Base-by-base conservation (phyloP, 495 filamentous ascomycete species). In the Gamarada debralockiae region DNA sequence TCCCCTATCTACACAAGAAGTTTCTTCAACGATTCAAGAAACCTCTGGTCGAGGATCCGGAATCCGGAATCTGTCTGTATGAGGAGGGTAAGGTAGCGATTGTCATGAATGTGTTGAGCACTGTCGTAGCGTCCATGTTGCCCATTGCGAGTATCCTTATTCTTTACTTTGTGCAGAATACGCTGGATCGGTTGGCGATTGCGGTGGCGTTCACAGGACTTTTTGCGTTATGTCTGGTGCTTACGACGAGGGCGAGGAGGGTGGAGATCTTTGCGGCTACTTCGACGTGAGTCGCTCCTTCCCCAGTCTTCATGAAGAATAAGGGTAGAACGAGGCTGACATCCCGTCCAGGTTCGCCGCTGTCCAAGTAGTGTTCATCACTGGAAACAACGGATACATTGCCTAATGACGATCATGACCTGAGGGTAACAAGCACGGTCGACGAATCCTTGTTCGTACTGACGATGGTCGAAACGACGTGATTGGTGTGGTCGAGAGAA, bases 221-320 rank as follows among this genome's bases (percentile, higher is more conserved):
- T 0, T 68, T 70, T 48, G 47, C 65, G 5, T 27, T 58, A 14
- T 57, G 48, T 14, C 50, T 71, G 37, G 57, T 55, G 9, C 27
- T 67, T 6, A 60, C 65, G 14, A 67, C 67, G 9, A 50, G 43
- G 22, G 65, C 66, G 6, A 59, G 52, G 25, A 55, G 55, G 20
- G 53, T 61, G 8, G 66, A 71, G 55, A 60, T 69, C 18, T 70
- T 71, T 53, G 64, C 64, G 2, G 65, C 62, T 13, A 58, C 65
- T n/a, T 59, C 58, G 9, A 61, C 64, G 59, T 62, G 55, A 54
- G 67, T 54, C 3, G 15, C 18, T 3, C 15, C 39, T 20, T 8
- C 27, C 27, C 5, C 5, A 10, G 5, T 24, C 48, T 31, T 23
- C 15, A 13, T 29, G 9, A 18, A 17, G 6, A 5, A 4, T 4